These are phyloP conservation scores for Keithomyces neogunnii DNA, from an alignment of 2,329 filamentous ascomycete species.

Conservation along the genomic window DNA sequence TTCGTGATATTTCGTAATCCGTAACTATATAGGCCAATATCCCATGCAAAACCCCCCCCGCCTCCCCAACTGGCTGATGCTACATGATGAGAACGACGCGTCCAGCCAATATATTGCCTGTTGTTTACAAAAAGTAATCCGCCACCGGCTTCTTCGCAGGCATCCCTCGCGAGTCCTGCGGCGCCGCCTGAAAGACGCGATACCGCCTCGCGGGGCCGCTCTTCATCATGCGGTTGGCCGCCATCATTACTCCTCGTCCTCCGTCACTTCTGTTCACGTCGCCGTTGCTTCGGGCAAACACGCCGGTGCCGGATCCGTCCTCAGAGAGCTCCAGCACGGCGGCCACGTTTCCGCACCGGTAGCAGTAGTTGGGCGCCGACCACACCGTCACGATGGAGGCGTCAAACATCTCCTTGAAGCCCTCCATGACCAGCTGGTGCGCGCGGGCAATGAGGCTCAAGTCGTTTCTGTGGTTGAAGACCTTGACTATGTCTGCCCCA, in stretches of 20 bases:
- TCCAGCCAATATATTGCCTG: neutral
- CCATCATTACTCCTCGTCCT: slow-evolving; percentile 40
- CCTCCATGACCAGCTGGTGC: slow-evolving; percentile 98
- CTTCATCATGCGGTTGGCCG: slow-evolving; percentile 33
- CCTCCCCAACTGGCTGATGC: too few species aligned
- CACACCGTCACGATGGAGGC: slow-evolving; percentile 96
- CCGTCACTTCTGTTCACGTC: slow-evolving; percentile 53
- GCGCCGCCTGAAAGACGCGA: slow-evolving; percentile 90
- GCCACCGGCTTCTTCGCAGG: slow-evolving; percentile 97
- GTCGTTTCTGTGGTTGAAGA: slow-evolving; percentile 92
- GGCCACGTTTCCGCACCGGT: slow-evolving; percentile 90
- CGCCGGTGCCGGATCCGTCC: slow-evolving; percentile 66
- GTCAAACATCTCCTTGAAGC: slow-evolving; percentile 99
- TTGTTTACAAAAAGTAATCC: slow-evolving; percentile 75
- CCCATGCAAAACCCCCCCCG: too few species aligned
- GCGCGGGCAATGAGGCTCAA: slow-evolving; percentile 86
- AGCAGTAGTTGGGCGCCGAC: slow-evolving; percentile 96
- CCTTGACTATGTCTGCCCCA: slow-evolving; percentile 88
- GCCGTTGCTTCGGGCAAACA: slow-evolving; percentile 63
- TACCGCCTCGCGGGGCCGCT: slow-evolving; percentile 81
- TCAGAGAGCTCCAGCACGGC: slow-evolving; percentile 90
- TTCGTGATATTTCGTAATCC: too few species aligned
- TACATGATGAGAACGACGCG: too few species aligned
- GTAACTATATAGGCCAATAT: too few species aligned
- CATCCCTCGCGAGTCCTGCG: slow-evolving; percentile 94